Percentiles rank a stretch among this genome's conserved stretches.
phyloP scores from a whole-genome alignment of 805 yeast species.

The Starmera quercuum region DNA sequence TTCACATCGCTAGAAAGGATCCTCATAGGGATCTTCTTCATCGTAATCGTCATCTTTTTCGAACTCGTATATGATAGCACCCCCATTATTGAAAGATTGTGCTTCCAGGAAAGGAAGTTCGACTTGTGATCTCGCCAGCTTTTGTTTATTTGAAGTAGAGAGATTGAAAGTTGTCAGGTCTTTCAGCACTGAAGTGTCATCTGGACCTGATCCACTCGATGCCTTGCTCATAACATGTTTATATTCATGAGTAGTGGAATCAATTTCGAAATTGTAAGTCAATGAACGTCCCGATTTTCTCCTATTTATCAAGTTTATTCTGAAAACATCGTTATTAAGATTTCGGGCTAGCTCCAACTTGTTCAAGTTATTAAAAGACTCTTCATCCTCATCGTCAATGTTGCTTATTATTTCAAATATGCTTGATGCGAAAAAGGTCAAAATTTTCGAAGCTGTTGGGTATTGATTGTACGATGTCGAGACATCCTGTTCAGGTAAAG shows the following conservation, averaged over 20 bases:
- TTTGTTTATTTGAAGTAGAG: slow-evolving; percentile 67
- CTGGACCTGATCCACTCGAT: slow-evolving; percentile 22
- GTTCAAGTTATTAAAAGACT: slow-evolving; percentile 30
- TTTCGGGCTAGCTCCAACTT: slow-evolving; percentile 42
- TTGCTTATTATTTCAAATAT: slow-evolving; percentile 55
- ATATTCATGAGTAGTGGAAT: slow-evolving; percentile 38
- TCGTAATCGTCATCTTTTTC: slow-evolving; percentile 98
- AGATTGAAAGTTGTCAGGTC: slow-evolving; percentile 85
- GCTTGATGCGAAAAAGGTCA: slow-evolving; percentile 69
- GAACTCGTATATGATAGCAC: slow-evolving; percentile 92
- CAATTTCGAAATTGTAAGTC: slow-evolving; percentile 44
- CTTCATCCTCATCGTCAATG: slow-evolving; percentile 37
- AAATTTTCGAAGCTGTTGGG: slow-evolving; percentile 45
- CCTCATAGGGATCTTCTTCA: slow-evolving; percentile 97
- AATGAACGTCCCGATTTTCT: slow-evolving; percentile 82
- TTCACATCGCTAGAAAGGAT: slow-evolving; percentile 55
- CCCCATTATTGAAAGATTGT: slow-evolving; percentile 71
- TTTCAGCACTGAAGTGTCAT: slow-evolving; percentile 50
- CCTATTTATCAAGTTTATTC: slow-evolving; percentile 51
- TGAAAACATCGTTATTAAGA: slow-evolving; percentile 39
- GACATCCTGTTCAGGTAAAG: slow-evolving; percentile 28
- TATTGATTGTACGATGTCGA: slow-evolving; percentile 26
- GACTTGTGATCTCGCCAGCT: slow-evolving; percentile 72
- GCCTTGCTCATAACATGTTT: slow-evolving; percentile 20
- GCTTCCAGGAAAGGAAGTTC: slow-evolving; percentile 91